Percentiles rank a stretch among this genome's conserved stretches.
Evolutionary conservation across 1,284 basidiomycete species (phyloP).

Genomic region (Puccinia novopanici): DNA sequence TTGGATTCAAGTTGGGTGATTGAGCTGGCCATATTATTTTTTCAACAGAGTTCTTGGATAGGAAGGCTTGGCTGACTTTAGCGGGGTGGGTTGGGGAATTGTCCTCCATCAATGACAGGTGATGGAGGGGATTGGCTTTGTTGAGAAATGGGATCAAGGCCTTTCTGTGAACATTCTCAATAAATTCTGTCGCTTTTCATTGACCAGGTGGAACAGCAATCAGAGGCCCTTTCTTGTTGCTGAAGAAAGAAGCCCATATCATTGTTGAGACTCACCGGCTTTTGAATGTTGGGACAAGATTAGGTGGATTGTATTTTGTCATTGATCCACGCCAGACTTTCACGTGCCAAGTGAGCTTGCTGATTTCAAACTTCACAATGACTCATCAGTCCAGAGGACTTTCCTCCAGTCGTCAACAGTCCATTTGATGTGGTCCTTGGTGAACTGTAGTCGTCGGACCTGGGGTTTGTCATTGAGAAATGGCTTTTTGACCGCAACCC

Average conservation of each 20-base stretch:
- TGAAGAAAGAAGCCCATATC: conserved; percentile 24
- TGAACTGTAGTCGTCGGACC: no score
- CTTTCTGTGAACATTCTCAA: neutral
- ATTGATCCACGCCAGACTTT: no score
- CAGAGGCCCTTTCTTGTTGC: neutral
- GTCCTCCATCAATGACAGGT: conserved; percentile 30
- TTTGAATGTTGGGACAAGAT: no score
- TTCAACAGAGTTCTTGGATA: neutral
- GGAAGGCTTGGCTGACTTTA: no score
- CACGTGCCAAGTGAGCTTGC: no score
- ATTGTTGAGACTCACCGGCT: conserved; percentile 12
- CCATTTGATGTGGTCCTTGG: no score
- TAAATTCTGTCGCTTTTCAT: neutral
- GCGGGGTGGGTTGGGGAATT: no score
- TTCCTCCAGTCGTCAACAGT: no score
- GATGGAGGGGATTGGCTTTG: neutral
- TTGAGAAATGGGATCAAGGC: neutral
- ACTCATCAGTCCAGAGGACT: no score
- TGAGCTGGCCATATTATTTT: conserved; percentile 57
- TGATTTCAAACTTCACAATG: no score
- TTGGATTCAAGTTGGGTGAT: conserved; percentile 60
- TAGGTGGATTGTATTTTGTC: no score
- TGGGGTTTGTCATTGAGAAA: no score
- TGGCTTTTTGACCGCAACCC: conserved; percentile 22
- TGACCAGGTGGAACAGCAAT: neutral